These are phyloP conservation scores for Colletotrichum costaricense DNA, from an alignment of 2,329 filamentous ascomycete genomes.

Conservation along the genomic window DNA sequence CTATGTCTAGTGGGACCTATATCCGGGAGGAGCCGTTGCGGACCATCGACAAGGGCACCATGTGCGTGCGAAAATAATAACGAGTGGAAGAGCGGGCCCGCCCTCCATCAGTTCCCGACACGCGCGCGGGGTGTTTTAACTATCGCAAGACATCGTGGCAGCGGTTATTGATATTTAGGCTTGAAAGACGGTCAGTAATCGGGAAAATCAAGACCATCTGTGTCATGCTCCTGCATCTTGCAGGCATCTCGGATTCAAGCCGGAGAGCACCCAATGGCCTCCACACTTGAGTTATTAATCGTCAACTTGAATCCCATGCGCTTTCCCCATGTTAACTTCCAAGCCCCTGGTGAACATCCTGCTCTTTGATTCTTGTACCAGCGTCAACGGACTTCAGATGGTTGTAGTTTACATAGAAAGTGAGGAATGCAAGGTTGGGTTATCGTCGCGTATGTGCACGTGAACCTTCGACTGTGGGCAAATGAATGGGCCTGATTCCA, in stretches of 20 bases:
- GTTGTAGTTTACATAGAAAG: background rate
- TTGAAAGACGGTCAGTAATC: background rate
- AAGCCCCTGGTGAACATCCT: background rate
- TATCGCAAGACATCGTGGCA: background rate
- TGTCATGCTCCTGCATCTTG: background rate
- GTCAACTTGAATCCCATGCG: background rate
- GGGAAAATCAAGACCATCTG: background rate
- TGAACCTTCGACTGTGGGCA: background rate
- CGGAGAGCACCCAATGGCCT: background rate
- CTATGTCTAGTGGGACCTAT: background rate
- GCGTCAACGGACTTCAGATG: background rate
- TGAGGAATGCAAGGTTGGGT: background rate
- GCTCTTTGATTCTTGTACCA: background rate
- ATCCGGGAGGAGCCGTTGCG: background rate
- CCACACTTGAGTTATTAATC: background rate
- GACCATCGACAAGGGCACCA: background rate
- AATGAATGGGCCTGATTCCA: background rate
- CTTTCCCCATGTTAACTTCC: background rate
- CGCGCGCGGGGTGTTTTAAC: background rate
- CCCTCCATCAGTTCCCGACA: background rate
- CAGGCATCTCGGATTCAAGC: background rate
- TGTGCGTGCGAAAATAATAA: background rate
- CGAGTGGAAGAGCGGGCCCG: slow-evolving; percentile 37
- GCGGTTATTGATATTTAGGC: background rate
- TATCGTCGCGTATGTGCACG: background rate